phyloP scores from a whole-genome alignment of 768 basidiomycete genomes.

The Suillus variegatus region DNA sequence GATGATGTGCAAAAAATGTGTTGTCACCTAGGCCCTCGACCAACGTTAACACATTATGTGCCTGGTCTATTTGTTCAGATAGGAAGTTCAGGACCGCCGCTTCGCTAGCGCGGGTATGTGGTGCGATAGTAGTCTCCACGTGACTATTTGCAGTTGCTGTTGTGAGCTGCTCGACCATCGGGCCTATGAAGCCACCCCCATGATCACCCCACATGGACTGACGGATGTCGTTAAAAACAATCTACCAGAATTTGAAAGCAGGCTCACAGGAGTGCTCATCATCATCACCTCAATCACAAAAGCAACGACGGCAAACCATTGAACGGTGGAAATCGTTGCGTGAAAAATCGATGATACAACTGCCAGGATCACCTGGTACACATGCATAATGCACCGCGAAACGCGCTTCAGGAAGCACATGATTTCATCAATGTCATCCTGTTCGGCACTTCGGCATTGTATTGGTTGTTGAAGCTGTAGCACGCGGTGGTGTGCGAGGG shows the following conservation, averaged over 20 bases:
- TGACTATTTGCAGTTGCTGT: background rate
- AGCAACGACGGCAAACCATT: slow-evolving; percentile 8
- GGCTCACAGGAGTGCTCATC: slow-evolving; percentile 1
- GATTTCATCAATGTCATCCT: slow-evolving; percentile 16
- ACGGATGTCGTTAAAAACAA: too few species aligned
- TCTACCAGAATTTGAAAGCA: background rate
- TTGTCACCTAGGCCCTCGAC: slow-evolving; percentile 21
- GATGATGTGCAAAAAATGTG: slow-evolving; percentile 23
- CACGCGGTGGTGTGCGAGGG: background rate
- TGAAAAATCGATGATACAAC: background rate
- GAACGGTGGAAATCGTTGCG: background rate
- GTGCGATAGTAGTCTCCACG: background rate
- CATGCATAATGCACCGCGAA: background rate
- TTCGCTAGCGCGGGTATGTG: slow-evolving; percentile 1
- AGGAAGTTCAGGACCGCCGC: slow-evolving; percentile 25
- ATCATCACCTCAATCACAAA: slow-evolving; percentile 3
- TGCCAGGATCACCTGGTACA: background rate
- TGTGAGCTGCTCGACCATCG: slow-evolving; percentile 3
- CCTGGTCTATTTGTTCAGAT: slow-evolving; percentile 29
- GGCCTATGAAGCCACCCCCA: slow-evolving; percentile 3
- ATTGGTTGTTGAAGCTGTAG: background rate
- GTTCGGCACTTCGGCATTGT: slow-evolving; percentile 3
- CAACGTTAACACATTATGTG: slow-evolving; percentile 26
- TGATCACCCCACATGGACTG: background rate
- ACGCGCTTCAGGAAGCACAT: slow-evolving; percentile 62